Evolutionary conservation across 2,329 filamentous ascomycete genomes (phyloP).

Genomic region (Microcyclospora pomicola): DNA sequence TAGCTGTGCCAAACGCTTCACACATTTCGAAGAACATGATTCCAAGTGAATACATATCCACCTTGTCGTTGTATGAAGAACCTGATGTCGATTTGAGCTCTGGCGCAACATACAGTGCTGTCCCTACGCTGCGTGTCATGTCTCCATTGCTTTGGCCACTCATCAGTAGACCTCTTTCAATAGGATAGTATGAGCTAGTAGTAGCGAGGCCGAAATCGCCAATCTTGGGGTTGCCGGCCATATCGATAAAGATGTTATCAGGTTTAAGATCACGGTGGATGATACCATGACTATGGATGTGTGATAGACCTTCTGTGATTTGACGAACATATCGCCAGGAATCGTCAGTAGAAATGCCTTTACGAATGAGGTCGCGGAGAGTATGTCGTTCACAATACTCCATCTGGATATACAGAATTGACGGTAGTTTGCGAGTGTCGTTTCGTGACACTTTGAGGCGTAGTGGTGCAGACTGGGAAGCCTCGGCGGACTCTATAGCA

Average conservation of each 20-base stretch:
- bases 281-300: conserved; percentile 82
- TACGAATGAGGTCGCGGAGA: conserved; percentile 71
- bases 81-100: conserved; percentile 66
- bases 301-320: conserved; percentile 73
- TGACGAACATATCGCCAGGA: conserved; percentile 86
- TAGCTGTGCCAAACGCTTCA: conserved; percentile 44
- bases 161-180: conserved; percentile 36
- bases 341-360: conserved; percentile 61
- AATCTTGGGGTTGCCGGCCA: conserved; percentile 80
- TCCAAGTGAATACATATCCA: conserved; percentile 96
- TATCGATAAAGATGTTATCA: conserved; percentile 94
- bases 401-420: conserved; percentile 93
- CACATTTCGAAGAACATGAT: conserved; percentile 99
- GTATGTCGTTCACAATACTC: conserved; percentile 95
- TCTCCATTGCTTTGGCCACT: conserved; percentile 31
- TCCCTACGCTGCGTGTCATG: conserved; percentile 58
- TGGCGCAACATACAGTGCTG: conserved; percentile 83
- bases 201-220: conserved; percentile 94
- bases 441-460: conserved; percentile 32
- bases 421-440: conserved; percentile 41
- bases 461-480: conserved; percentile 1
- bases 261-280: conserved; percentile 95
- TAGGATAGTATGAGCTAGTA: conserved; percentile 58
- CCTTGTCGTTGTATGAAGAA: conserved; percentile 78
- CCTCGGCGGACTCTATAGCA: conserved; percentile 8